Conservation (phyloP, 2,329 filamentous ascomycete genomes). For the Verticillium isaacii region DNA sequence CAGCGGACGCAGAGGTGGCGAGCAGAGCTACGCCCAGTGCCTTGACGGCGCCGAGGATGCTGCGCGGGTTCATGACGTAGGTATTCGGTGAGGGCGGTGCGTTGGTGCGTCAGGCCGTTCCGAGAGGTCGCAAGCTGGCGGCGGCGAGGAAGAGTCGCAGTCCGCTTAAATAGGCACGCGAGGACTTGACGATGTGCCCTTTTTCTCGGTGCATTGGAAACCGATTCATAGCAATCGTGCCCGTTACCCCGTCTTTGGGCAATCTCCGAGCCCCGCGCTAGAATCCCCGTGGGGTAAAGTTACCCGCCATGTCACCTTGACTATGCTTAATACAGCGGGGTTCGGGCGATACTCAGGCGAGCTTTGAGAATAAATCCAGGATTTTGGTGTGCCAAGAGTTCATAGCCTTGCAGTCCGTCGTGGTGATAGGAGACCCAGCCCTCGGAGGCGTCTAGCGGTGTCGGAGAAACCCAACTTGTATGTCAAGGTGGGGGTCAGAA, state of each 20-base stretch:
- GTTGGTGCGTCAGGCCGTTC: neutral
- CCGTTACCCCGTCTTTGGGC: neutral
- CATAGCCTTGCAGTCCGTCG: too few relatives aligned
- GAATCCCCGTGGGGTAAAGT: slow-evolving; percentile 2
- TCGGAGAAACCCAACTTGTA: too few relatives aligned
- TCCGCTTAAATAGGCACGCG: neutral
- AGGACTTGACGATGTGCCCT: neutral
- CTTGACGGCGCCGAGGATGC: slow-evolving; percentile 1
- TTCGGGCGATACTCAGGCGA: too few relatives aligned
- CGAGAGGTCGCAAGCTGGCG: neutral
- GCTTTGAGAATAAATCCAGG: too few relatives aligned
- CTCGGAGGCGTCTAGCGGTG: too few relatives aligned
- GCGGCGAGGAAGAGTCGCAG: neutral
- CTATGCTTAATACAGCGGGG: too few relatives aligned
- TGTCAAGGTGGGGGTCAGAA: too few relatives aligned
- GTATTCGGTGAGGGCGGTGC: neutral
- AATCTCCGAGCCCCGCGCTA: slow-evolving; percentile 4
- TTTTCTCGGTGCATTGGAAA: slow-evolving; percentile 1
- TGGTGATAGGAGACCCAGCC: too few relatives aligned
- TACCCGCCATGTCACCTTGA: too few relatives aligned
- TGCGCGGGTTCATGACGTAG: neutral
- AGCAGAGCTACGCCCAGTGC: slow-evolving; percentile 4
- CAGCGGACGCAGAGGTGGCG: slow-evolving; percentile 2
- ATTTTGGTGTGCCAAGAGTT: too few relatives aligned
- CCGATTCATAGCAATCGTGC: neutral